Conservation (phyloP, 495 filamentous ascomycete genomes). For the Talaromyces thailandensis region DNA sequence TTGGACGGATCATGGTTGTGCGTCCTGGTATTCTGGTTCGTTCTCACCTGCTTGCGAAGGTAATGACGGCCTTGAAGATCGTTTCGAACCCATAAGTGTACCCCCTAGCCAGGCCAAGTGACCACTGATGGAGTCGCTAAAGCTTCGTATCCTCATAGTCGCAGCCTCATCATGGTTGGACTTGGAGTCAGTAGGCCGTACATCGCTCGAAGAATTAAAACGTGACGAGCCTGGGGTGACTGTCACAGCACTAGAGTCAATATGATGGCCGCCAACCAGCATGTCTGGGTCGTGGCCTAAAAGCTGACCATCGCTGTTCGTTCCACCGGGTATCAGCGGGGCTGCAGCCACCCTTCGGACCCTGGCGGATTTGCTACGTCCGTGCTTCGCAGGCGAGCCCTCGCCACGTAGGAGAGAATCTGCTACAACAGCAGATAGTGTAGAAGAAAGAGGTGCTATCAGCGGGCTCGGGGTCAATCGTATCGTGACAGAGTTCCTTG, state of each 20-base stretch:
- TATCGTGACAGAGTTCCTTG: slow-evolving; percentile 30
- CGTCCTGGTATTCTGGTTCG: neutral
- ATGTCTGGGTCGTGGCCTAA: slow-evolving; percentile 9
- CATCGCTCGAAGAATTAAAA: slow-evolving; percentile 20
- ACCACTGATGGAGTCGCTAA: slow-evolving; percentile 36
- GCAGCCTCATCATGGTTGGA: slow-evolving; percentile 14
- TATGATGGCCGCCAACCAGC: slow-evolving; percentile 8
- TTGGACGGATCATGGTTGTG: neutral
- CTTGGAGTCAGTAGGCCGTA: slow-evolving; percentile 12
- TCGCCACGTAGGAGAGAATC: slow-evolving; percentile 51
- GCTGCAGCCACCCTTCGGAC: neutral
- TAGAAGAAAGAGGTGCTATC: slow-evolving; percentile 42
- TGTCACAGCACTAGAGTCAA: slow-evolving; percentile 9
- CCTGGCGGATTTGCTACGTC: slow-evolving; percentile 1
- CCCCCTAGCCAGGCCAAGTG: slow-evolving; percentile 36
- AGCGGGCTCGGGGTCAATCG: slow-evolving; percentile 41
- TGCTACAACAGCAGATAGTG: slow-evolving; percentile 51
- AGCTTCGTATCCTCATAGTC: slow-evolving; percentile 26
- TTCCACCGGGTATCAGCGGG: neutral
- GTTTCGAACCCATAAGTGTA: slow-evolving; percentile 10
- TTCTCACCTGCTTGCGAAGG: neutral
- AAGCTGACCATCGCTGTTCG: slow-evolving; percentile 11
- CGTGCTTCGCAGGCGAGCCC: slow-evolving; percentile 17
- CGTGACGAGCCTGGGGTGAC: slow-evolving; percentile 3
- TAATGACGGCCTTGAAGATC: neutral